A percentile compares a stretch with the other conserved stretches of the same genome.
phyloP scores from a whole-genome alignment of 2,329 filamentous ascomycete genomes.

The Trichophyton rubrum region DNA sequence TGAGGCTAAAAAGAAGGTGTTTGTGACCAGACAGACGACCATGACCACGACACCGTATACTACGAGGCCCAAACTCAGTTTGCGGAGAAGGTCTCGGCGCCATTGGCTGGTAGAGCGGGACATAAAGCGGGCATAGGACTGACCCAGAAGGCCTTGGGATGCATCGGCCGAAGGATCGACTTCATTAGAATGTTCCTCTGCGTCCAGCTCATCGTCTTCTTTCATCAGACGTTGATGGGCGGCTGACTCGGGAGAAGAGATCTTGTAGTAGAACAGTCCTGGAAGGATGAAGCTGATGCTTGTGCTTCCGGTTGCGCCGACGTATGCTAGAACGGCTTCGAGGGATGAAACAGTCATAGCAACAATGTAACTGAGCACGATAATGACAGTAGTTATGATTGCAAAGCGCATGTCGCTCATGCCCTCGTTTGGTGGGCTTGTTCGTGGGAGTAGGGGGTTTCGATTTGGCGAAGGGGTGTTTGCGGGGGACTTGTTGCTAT shows the following conservation, averaged over 20 bases:
- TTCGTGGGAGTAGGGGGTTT: slow-evolving; percentile 28
- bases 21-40: slow-evolving; percentile 74
- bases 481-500: slow-evolving; percentile 24
- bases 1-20: slow-evolving; percentile 61
- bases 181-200: slow-evolving; percentile 26
- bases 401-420: slow-evolving; percentile 88
- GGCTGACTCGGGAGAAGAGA: slow-evolving; percentile 74
- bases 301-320: slow-evolving; percentile 86
- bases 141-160: slow-evolving; percentile 22
- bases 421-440: slow-evolving; percentile 21
- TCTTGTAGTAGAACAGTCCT: slow-evolving; percentile 96
- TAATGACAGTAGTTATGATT: slow-evolving; percentile 71
- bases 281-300: slow-evolving; percentile 95
- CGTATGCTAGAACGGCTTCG: slow-evolving; percentile 85
- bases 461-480: slow-evolving; percentile 32
- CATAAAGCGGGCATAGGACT: slow-evolving; percentile 40
- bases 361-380: slow-evolving; percentile 72
- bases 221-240: slow-evolving; percentile 80
- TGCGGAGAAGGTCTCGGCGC: slow-evolving; percentile 54
- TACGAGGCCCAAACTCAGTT: slow-evolving; percentile 60
- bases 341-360: slow-evolving; percentile 84
- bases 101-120: slow-evolving; percentile 52
- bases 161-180: slow-evolving; percentile 7
- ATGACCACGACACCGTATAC: slow-evolving; percentile 81
- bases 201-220: slow-evolving; percentile 64